Evolutionary conservation across 1,284 basidiomycete genomes (phyloP).

Genomic region (Trichosporon sp.): DNA sequence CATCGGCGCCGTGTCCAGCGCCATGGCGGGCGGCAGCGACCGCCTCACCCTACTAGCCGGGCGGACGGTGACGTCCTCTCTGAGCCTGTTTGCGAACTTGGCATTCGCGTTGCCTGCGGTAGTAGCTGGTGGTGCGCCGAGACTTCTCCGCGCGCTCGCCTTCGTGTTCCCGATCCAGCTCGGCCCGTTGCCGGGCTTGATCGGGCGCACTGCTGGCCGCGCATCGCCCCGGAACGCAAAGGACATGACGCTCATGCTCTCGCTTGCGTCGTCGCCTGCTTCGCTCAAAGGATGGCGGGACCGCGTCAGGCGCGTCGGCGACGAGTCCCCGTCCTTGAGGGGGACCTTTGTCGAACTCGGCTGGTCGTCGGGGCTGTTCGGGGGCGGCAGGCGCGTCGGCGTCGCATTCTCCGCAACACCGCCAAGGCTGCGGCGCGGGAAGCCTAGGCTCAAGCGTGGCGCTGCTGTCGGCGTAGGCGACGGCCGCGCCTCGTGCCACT

Average conservation of each 20-base stretch:
- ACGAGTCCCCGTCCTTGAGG: constrained; percentile 10
- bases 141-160: constrained; percentile 15
- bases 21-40: constrained; percentile 27
- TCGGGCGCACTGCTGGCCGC: not conserved
- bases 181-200: not conserved
- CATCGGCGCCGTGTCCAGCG: not conserved
- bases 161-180: too few relatives aligned
- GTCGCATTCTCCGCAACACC: constrained; percentile 7
- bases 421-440: constrained; percentile 7
- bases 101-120: constrained; percentile 30
- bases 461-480: not conserved
- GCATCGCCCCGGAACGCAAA: constrained; percentile 33
- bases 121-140: constrained; percentile 15
- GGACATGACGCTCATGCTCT: constrained; percentile 38
- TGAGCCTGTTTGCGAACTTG: constrained; percentile 41
- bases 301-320: constrained; percentile 8
- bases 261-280: constrained; percentile 19
- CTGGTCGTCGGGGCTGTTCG: not conserved
- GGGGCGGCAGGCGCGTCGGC: not conserved
- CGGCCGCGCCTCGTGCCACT: constrained; percentile 54
- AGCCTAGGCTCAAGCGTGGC: not conserved
- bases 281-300: not conserved
- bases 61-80: constrained; percentile 20
- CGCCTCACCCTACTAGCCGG: constrained; percentile 19
- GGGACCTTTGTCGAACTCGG: constrained; percentile 4